A percentile compares a stretch with the other conserved stretches of the same genome.
Conservation (phyloP, 805 yeast species). For the Schwanniomyces vanrijiae region DNA sequence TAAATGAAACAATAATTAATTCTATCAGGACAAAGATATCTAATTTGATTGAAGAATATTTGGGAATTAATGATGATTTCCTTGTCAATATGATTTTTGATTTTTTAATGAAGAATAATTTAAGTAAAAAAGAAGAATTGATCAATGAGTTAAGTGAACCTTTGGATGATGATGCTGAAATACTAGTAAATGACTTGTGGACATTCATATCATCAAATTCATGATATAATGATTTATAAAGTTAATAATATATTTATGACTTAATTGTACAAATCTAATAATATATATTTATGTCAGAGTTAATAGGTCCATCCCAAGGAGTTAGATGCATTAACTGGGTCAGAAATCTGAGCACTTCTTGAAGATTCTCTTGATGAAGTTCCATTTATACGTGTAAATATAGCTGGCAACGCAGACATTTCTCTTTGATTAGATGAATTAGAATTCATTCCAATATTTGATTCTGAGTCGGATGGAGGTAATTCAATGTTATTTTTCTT, state of each 20-base stretch:
- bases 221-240: background rate
- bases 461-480: constrained; percentile 42
- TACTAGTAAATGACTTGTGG: constrained; percentile 43
- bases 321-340: constrained; percentile 68
- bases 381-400: constrained; percentile 25
- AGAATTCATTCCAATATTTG: constrained; percentile 26
- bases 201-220: constrained; percentile 11
- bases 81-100: constrained; percentile 44
- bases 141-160: constrained; percentile 49
- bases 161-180: constrained; percentile 48
- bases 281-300: background rate
- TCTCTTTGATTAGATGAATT: constrained; percentile 14
- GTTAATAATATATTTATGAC: background rate
- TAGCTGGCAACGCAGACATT: constrained; percentile 19
- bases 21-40: constrained; percentile 36
- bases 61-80: constrained; percentile 55
- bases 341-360: constrained; percentile 51
- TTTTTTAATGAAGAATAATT: constrained; percentile 30
- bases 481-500: constrained; percentile 38
- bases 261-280: background rate
- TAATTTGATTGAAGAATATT: constrained; percentile 47
- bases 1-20: constrained; percentile 12
- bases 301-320: constrained; percentile 64
- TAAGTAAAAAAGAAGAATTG: constrained; percentile 33
- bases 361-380: constrained; percentile 23